Conservation (phyloP, 83 land plant species). For the Picea abies region DNA sequence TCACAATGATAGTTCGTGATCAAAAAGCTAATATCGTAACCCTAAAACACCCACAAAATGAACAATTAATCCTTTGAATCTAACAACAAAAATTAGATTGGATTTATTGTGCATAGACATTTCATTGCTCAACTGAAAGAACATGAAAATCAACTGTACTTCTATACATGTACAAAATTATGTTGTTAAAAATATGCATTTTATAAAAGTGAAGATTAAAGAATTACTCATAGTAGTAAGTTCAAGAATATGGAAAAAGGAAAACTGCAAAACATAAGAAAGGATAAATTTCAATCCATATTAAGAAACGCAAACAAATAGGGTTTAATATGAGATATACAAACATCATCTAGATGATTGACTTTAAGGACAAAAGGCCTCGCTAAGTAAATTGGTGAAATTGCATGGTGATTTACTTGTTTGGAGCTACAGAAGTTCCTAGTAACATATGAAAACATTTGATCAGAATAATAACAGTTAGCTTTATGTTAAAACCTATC, state of each 20-base stretch:
- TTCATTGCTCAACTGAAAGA: not conserved
- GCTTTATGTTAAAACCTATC: not conserved
- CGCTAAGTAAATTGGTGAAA: not conserved
- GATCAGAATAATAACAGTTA: not conserved
- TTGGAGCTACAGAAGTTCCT: not conserved
- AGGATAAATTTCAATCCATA: not conserved
- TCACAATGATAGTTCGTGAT: conserved; percentile 97
- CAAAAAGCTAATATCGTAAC: conserved; percentile 97
- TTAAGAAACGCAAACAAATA: not conserved
- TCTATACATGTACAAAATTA: not conserved
- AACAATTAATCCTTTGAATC: not conserved
- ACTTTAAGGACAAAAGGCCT: not conserved
- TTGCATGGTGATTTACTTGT: not conserved
- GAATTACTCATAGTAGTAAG: not conserved
- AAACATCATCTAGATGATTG: not conserved
- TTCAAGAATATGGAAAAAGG: not conserved
- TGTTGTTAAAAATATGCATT: no score
- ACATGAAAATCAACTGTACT: not conserved
- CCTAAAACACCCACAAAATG: conserved; percentile 50
- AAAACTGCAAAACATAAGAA: not conserved
- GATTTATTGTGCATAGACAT: not conserved
- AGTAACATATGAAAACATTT: not conserved
- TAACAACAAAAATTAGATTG: not conserved
- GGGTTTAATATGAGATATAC: not conserved
- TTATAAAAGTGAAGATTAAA: no score